Evolutionary conservation across 345 rosid species (phyloP).

Genomic region (Lumnitzera racemosa): DNA sequence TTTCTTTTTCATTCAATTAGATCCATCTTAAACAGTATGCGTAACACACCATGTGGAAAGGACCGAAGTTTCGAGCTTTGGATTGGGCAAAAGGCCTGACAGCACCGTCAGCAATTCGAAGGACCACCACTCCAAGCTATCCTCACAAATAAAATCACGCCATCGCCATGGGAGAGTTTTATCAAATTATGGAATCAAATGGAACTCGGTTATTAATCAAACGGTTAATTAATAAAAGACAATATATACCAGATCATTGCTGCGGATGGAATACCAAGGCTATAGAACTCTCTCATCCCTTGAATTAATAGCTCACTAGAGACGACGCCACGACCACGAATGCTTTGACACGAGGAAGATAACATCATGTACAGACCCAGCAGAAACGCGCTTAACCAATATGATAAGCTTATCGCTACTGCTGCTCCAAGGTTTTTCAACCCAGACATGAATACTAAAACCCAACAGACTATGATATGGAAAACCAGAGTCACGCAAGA

Average conservation of each 20-base stretch:
- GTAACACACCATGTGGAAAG: slow-evolving; percentile 65
- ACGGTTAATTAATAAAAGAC: too few relatives aligned
- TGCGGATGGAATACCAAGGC: slow-evolving; percentile 41
- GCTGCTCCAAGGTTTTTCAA: slow-evolving; percentile 32
- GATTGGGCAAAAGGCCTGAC: slow-evolving; percentile 74
- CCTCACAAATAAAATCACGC: background rate
- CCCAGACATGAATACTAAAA: slow-evolving; percentile 25
- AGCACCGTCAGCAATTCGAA: slow-evolving; percentile 66
- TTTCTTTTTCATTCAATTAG: too few relatives aligned
- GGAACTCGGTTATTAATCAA: background rate
- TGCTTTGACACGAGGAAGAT: slow-evolving; percentile 30
- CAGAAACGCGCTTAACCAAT: slow-evolving; percentile 27
- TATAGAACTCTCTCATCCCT: slow-evolving; percentile 27
- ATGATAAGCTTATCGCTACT: slow-evolving; percentile 20
- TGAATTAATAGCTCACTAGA: slow-evolving; percentile 21
- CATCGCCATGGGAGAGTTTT: background rate
- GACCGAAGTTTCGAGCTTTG: slow-evolving; percentile 77
- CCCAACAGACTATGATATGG: slow-evolving; percentile 33
- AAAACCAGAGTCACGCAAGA: slow-evolving; percentile 19
- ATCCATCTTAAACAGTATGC: too few relatives aligned
- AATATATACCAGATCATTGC: slow-evolving; percentile 32
- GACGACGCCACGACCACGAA: slow-evolving; percentile 12
- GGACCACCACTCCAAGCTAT: slow-evolving; percentile 69
- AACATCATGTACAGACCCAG: slow-evolving; percentile 27
- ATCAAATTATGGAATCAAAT: background rate